Evolutionary conservation across 192 early-diverging fungal genomes (phyloP).

Genomic region (Coemansia sp.): DNA sequence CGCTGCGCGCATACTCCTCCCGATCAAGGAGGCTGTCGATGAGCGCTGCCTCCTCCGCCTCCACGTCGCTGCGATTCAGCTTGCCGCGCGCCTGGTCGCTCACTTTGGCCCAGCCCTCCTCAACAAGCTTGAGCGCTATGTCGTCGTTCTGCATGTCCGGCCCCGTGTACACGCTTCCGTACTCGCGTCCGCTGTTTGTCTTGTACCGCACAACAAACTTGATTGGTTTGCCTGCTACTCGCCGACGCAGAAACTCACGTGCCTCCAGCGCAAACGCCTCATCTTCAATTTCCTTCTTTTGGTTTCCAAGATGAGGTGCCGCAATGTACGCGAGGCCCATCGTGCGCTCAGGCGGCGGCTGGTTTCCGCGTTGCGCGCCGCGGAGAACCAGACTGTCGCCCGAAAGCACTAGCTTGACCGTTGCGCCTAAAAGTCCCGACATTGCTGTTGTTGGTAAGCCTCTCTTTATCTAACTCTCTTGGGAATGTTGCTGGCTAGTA

Average conservation of each 20-base stretch:
- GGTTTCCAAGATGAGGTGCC: conserved; percentile 79
- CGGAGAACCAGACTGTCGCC: conserved; percentile 91
- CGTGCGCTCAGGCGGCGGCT: conserved; percentile 84
- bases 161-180: conserved; percentile 58
- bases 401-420: conserved; percentile 86
- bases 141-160: conserved; percentile 61
- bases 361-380: conserved; percentile 71
- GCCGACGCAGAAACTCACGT: conserved; percentile 84
- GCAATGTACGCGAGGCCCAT: conserved; percentile 78
- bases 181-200: conserved; percentile 59
- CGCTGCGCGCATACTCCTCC: conserved; percentile 71
- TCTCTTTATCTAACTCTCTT: background rate
- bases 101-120: conserved; percentile 84
- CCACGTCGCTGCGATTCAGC: conserved; percentile 33
- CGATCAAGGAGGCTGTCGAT: conserved; percentile 59
- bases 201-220: conserved; percentile 68
- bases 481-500: background rate
- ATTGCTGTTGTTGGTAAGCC: background rate
- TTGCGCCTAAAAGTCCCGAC: conserved; percentile 57
- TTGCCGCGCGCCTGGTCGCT: conserved; percentile 59
- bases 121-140: conserved; percentile 70
- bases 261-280: conserved; percentile 87
- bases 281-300: conserved; percentile 76
- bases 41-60: conserved; percentile 29
- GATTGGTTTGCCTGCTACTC: conserved; percentile 88